Base-by-base conservation (phyloP, 768 basidiomycete genomes). In the Tubosaeta sp. region DNA sequence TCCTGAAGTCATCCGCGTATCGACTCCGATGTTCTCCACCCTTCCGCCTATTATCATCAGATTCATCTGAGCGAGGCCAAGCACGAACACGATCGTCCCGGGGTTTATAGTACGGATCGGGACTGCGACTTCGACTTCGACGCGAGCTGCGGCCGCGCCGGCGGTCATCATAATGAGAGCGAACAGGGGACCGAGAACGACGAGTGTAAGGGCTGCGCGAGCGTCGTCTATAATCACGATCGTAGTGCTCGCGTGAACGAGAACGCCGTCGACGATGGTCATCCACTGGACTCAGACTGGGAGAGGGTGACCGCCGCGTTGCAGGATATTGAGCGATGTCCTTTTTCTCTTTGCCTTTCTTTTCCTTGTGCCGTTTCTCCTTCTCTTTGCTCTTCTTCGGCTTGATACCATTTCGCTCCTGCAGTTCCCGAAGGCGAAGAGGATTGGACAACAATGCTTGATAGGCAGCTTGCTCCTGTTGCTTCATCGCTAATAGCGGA, bases 401-500 rank as follows among this genome's bases (percentile, higher is more conserved):
- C 62, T 86, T 86, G 46, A 91, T 82, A n/a, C 91, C 91, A 49
- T 85, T 84, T 35, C 84, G 78, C 66, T 88, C 83, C 67, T 90
- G 85, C 76, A 94, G 72, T 66, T 91, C 85, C 51, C 85, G 82
- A 43, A 94, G 73, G 22, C 89, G 89, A 31, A 92, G 80, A 29
- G 92, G 92, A 60, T 95, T 94, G 44, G 86, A 82, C 74, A 91
- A 78, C 35, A 97, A 74, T 2, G 91, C 82, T 58, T 97, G 84
- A 59, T 93, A 88, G 7, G 93, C 89, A 8, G 90, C 87, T 65
- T 97, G 94, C 70, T 99, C 95, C 64, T 97, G 95, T 66, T 94
- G 89, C 71, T 97, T 98, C 74, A 99, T 98, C 13, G 90, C 91
- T n/a, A 99, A 78, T 6, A 98, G 66, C 6, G 97, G 97, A 64